Conservation (phyloP, 169 alveolate species). For the Eimeria praecox region DNA sequence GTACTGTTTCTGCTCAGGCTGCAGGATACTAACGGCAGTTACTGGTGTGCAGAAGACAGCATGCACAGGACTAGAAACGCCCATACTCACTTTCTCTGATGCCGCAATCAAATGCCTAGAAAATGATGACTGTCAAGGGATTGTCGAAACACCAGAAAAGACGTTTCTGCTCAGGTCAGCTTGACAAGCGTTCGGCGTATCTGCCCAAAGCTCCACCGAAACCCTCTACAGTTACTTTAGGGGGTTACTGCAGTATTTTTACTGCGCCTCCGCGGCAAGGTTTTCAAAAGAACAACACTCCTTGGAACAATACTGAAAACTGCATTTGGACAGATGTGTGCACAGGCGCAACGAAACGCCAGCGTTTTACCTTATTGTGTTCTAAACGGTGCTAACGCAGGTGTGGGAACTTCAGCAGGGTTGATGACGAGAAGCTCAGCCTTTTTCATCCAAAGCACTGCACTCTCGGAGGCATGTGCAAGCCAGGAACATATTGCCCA, state of each 20-base stretch:
- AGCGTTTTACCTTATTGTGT: background rate
- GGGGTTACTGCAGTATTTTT: background rate
- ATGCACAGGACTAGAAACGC: constrained; percentile 44
- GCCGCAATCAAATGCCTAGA: constrained; percentile 35
- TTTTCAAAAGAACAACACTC: background rate
- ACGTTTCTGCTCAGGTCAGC: constrained; percentile 53
- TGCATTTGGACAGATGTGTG: background rate
- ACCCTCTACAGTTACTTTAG: background rate
- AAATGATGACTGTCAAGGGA: constrained; percentile 41
- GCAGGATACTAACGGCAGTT: constrained; percentile 64
- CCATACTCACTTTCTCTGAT: background rate
- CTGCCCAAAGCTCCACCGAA: background rate
- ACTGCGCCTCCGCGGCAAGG: background rate
- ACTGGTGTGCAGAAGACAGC: constrained; percentile 49
- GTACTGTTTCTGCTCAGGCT: background rate
- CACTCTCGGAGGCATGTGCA: constrained; percentile 72
- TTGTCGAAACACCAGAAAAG: constrained; percentile 57
- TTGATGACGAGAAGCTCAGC: background rate
- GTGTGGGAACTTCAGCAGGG: constrained; percentile 54
- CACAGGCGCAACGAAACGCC: background rate
- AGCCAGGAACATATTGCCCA: constrained; percentile 87
- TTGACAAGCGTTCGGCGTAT: background rate
- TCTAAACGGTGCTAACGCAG: background rate
- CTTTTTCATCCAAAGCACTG: constrained; percentile 57
- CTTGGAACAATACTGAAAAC: background rate